These are phyloP conservation scores for Globisporangium spinosum DNA, from an alignment of 352 stramenopile genomes.

Conservation along the genomic window DNA sequence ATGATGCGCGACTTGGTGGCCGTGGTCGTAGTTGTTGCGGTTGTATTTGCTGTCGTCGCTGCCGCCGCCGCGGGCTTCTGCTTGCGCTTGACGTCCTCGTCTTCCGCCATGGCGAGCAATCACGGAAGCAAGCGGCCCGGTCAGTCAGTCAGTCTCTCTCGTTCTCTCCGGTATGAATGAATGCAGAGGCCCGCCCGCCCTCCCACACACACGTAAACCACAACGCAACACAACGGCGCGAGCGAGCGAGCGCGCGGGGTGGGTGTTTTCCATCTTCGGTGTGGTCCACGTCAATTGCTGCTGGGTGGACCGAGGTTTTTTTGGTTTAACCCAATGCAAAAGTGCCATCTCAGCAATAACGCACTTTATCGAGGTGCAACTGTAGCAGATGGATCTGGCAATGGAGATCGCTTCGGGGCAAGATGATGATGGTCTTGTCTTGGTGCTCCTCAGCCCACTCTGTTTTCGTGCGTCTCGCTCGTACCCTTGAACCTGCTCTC, in stretches of 20 bases:
- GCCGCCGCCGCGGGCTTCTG: background rate
- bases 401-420: background rate
- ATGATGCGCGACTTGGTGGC: conserved; percentile 37
- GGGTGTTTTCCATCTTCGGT: background rate
- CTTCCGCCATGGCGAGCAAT: conserved; percentile 13
- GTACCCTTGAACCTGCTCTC: too few species aligned
- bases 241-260: background rate
- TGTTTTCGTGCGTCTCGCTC: too few species aligned
- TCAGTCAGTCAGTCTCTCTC: background rate
- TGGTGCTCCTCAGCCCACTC: too few species aligned
- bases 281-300: background rate
- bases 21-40: background rate
- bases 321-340: background rate
- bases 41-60: background rate
- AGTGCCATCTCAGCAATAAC: background rate
- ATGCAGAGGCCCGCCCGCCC: background rate
- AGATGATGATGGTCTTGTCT: background rate
- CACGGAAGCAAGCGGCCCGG: background rate
- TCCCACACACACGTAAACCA: conserved; percentile 4
- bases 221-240: background rate
- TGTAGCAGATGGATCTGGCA: background rate
- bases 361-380: background rate
- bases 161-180: background rate
- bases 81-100: conserved; percentile 11
- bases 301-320: conserved; percentile 2